Percentiles rank a stretch among this genome's conserved stretches.
phyloP scores from a whole-genome alignment of 371 early-diverging fungal species.

The Apophysomyces trapeziformis region DNA sequence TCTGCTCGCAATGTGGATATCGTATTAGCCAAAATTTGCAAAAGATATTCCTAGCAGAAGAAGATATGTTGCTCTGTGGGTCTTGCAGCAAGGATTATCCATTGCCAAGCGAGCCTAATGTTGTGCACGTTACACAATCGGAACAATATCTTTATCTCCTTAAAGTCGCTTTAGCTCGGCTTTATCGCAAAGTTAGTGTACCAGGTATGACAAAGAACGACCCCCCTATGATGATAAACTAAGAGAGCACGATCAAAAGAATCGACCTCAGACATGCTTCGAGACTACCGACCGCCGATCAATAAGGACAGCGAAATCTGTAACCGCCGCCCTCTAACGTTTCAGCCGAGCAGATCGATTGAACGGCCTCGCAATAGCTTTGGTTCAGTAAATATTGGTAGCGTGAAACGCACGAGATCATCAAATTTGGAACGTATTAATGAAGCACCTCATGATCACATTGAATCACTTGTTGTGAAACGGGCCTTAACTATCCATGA shows the following conservation, averaged over 20 bases:
- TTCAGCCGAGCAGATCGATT: background rate
- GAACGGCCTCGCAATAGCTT: conserved; percentile 14
- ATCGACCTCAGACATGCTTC: background rate
- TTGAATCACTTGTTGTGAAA: conserved; percentile 4
- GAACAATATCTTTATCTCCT: conserved; percentile 85
- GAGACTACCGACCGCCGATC: background rate
- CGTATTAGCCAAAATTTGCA: conserved; percentile 52
- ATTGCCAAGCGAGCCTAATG: conserved; percentile 39
- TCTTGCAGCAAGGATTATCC: conserved; percentile 28
- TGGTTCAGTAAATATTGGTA: conserved; percentile 31
- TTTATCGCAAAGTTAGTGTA: conserved; percentile 64
- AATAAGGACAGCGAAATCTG: background rate
- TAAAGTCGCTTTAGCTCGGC: conserved; percentile 73
- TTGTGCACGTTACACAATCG: conserved; percentile 74
- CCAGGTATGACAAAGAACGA: conserved; percentile 33
- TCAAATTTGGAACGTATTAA: conserved; percentile 36
- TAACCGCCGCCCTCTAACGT: background rate
- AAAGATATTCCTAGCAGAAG: conserved; percentile 50
- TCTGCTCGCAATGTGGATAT: conserved; percentile 64
- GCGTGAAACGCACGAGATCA: conserved; percentile 46
- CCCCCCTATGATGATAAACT: background rate
- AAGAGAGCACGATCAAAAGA: background rate
- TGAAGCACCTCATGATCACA: background rate
- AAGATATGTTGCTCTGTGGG: conserved; percentile 52
- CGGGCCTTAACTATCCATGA: conserved; percentile 13